Evolutionary conservation across 805 yeast species (phyloP).

Genomic region (Candida sakaeoensis): DNA sequence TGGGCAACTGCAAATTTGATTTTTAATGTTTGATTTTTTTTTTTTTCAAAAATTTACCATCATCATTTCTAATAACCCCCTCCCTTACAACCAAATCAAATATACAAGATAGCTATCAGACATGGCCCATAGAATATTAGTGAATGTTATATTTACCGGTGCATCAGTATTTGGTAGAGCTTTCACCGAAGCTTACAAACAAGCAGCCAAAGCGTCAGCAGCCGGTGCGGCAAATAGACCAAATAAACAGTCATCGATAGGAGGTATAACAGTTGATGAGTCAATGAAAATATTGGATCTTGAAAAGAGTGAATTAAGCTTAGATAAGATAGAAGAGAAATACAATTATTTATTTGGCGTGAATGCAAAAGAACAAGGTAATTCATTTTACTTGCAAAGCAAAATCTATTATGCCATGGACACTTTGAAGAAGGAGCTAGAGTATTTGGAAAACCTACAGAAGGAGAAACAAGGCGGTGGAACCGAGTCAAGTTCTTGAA

Average conservation of each 20-base stretch:
- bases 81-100: background rate
- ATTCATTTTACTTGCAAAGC: constrained; percentile 88
- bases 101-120: background rate
- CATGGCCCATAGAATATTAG: constrained; percentile 87
- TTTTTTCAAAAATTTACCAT: background rate
- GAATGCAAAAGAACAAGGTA: constrained; percentile 93
- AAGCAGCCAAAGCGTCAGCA: constrained; percentile 92
- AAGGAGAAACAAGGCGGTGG: constrained; percentile 21
- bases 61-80: background rate
- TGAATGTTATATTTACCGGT: constrained; percentile 89
- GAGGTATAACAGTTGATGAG: constrained; percentile 84
- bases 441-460: constrained; percentile 47
- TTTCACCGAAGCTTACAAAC: constrained; percentile 93
- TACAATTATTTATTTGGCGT: constrained; percentile 82
- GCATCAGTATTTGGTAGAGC: constrained; percentile 96
- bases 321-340: constrained; percentile 62
- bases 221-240: constrained; percentile 46
- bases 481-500: constrained; percentile 1
- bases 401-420: constrained; percentile 95
- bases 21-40: background rate
- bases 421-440: constrained; percentile 74
- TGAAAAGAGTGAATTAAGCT: constrained; percentile 50
- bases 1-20: background rate
- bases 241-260: constrained; percentile 50
- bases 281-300: constrained; percentile 87